Evolutionary conservation across 139 green algal species (phyloP).

Genomic region (Micractinium sp.): DNA sequence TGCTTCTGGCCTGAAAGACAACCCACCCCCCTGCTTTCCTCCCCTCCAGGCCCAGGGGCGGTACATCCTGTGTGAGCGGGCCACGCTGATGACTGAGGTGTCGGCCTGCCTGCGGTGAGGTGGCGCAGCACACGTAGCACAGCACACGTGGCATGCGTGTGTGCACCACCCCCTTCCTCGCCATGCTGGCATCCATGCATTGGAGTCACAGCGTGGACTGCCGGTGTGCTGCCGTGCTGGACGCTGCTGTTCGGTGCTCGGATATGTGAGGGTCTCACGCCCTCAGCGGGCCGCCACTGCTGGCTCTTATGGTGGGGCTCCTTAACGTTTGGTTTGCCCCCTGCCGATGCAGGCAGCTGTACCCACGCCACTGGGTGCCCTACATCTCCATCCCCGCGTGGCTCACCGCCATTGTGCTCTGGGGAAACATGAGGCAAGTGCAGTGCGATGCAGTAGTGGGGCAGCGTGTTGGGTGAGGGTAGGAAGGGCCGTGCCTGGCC

Average conservation of each 20-base stretch:
- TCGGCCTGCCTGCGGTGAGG: constrained; percentile 11
- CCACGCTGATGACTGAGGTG: background rate
- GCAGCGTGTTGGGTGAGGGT: background rate
- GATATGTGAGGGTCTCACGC: too few relatives aligned
- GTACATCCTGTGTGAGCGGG: constrained; percentile 33
- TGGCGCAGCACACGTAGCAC: background rate
- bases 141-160: background rate
- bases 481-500: background rate
- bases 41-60: constrained; percentile 35
- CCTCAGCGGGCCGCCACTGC: background rate
- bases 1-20: background rate
- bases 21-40: background rate
- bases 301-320: too few relatives aligned
- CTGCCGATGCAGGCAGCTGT: background rate
- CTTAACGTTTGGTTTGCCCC: too few relatives aligned
- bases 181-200: background rate
- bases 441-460: background rate
- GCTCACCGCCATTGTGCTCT: background rate
- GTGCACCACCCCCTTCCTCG: background rate
- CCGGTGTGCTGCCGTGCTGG: background rate
- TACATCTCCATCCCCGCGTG: background rate
- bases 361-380: constrained; percentile 10
- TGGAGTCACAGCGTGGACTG: too few relatives aligned
- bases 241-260: too few relatives aligned
- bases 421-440: background rate